These are phyloP conservation scores for Alloteropsis semialata DNA, from an alignment of 176 grass and related monocot species.

Conservation along the genomic window DNA sequence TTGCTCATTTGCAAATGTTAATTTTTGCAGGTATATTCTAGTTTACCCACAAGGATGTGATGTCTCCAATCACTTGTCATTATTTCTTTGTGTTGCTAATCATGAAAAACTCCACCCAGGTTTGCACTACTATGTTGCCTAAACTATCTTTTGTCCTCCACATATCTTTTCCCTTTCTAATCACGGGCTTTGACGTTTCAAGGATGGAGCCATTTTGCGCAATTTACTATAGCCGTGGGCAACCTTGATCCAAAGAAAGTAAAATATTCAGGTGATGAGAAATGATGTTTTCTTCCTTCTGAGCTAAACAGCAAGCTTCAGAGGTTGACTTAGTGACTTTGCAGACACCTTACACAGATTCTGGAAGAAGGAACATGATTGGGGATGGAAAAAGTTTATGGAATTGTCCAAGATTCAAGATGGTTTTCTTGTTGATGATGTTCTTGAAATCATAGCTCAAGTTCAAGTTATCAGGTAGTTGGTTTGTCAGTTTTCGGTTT, in stretches of 20 bases:
- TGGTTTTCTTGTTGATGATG: slow-evolving; percentile 89
- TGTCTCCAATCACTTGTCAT: slow-evolving; percentile 91
- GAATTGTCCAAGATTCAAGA: slow-evolving; percentile 92
- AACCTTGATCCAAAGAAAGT: slow-evolving; percentile 98
- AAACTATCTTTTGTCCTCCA: slow-evolving; percentile 16
- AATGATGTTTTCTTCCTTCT: slow-evolving; percentile 7
- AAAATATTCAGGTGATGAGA: slow-evolving; percentile 84
- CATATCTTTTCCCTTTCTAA: not conserved
- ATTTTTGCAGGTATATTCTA: slow-evolving; percentile 84
- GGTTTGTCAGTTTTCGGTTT: slow-evolving; percentile 9
- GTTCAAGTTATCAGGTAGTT: slow-evolving; percentile 96
- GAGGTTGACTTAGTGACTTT: slow-evolving; percentile 47
- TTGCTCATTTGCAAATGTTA: slow-evolving; percentile 34
- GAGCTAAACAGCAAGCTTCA: slow-evolving; percentile 19
- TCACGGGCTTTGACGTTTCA: slow-evolving; percentile 25
- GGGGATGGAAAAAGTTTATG: slow-evolving; percentile 99
- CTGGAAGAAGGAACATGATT: slow-evolving; percentile 99
- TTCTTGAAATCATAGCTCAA: slow-evolving; percentile 90
- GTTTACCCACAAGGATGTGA: slow-evolving; percentile 98
- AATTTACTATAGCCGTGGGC: slow-evolving; percentile 92
- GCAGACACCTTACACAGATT: slow-evolving; percentile 93
- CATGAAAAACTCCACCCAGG: slow-evolving; percentile 95
- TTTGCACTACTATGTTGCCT: slow-evolving; percentile 37
- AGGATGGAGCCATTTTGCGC: slow-evolving; percentile 98
- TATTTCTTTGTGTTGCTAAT: slow-evolving; percentile 98